Evolutionary conservation across 441 rosid species (phyloP).

Genomic region (Gossypium gossypioides): DNA sequence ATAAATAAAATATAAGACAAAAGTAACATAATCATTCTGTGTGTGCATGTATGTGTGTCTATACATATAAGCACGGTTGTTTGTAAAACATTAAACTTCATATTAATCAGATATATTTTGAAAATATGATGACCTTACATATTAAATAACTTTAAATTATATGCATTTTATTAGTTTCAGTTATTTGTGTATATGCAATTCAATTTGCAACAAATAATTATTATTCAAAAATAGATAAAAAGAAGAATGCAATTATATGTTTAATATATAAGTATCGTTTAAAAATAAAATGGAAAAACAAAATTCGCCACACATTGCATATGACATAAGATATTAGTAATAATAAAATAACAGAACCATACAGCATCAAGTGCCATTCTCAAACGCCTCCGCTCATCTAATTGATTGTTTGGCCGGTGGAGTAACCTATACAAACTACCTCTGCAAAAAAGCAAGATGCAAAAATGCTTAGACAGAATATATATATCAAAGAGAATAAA

Average conservation of each 20-base stretch:
- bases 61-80: background rate
- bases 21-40: background rate
- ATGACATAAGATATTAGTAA: background rate
- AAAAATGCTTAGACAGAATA: constrained; percentile 5
- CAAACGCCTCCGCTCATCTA: constrained; percentile 84
- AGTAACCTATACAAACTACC: constrained; percentile 91
- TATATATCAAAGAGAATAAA: background rate
- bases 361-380: constrained; percentile 97
- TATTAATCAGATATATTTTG: background rate
- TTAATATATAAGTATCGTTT: background rate
- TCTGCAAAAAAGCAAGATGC: constrained; percentile 51
- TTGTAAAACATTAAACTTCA: background rate
- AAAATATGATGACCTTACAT: constrained; percentile 2
- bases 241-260: background rate
- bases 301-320: background rate
- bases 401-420: constrained; percentile 83
- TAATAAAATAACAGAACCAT: constrained; percentile 22
- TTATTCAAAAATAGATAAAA: background rate
- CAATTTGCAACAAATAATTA: background rate
- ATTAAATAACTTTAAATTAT: background rate
- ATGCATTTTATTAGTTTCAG: background rate
- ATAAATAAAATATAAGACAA: background rate
- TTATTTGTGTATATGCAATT: background rate
- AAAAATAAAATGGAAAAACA: background rate
- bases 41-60: background rate